Evolutionary conservation across 768 basidiomycete genomes (phyloP).

Genomic region (Hygrophoropsis aurantiaca): DNA sequence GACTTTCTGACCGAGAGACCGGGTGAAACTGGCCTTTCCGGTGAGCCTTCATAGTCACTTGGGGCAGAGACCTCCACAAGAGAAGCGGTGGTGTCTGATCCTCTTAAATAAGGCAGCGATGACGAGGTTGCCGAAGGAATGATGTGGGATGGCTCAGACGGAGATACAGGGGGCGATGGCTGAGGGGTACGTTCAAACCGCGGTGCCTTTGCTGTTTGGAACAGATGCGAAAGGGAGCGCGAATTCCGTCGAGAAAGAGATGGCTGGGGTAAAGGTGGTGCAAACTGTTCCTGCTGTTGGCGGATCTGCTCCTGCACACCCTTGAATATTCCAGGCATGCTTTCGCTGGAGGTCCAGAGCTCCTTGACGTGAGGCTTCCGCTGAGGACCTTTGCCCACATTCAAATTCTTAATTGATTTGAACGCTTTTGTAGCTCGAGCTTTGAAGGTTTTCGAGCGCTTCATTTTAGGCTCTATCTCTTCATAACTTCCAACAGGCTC

Average conservation of each 20-base stretch:
- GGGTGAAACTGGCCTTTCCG: slow-evolving; percentile 31
- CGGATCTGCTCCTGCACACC: slow-evolving; percentile 23
- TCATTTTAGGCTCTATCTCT: slow-evolving; percentile 21
- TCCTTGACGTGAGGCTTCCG: slow-evolving; percentile 42
- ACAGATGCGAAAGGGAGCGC: slow-evolving; percentile 33
- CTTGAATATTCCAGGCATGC: slow-evolving; percentile 23
- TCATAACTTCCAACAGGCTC: slow-evolving; percentile 15
- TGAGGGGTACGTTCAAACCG: neutral
- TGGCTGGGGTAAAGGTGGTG: slow-evolving; percentile 21
- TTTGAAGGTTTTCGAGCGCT: slow-evolving; percentile 43
- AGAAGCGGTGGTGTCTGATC: slow-evolving; percentile 26
- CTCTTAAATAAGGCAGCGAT: slow-evolving; percentile 7
- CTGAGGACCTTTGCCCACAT: slow-evolving; percentile 28
- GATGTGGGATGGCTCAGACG: slow-evolving; percentile 15
- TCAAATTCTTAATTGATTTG: slow-evolving; percentile 41
- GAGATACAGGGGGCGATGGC: slow-evolving; percentile 26
- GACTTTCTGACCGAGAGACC: slow-evolving; percentile 31
- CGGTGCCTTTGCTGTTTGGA: slow-evolving; percentile 16
- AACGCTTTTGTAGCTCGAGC: slow-evolving; percentile 48
- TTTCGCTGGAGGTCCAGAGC: slow-evolving; percentile 29
- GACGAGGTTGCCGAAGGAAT: slow-evolving; percentile 6
- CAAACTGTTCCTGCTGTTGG: slow-evolving; percentile 11
- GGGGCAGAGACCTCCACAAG: slow-evolving; percentile 13
- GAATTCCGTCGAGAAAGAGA: slow-evolving; percentile 23
- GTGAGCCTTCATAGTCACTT: slow-evolving; percentile 9